Base-by-base conservation (phyloP, 495 filamentous ascomycete species). In the Aspergillus incahuasiensis region DNA sequence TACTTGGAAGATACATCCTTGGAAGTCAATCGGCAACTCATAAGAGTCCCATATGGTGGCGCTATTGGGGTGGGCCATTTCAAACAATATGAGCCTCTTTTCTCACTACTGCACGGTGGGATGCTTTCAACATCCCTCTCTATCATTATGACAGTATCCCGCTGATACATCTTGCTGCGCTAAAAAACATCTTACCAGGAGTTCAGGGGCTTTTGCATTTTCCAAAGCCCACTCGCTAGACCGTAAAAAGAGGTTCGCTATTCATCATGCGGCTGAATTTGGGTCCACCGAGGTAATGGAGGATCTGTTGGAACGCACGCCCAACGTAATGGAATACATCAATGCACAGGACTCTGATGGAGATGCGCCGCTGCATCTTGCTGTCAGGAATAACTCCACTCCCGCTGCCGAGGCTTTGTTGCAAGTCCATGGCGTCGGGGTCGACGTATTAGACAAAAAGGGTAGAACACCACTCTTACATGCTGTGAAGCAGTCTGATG, bases 111-210 rank as follows among this genome's bases (percentile, higher is more conserved):
- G 9, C 11, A 7, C 12, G 44, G 32, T 7, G 4, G 8, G 44
- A 47, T 1, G 22, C 32, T n/a, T 47, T 47, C 44, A 47, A 47
- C 25, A 47, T 47, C 11, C 44, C 44, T 2, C 44, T 47, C 22
- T 47, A 47, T 30, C 44, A 47, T 21, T 47, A 47, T 16, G 32
- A 47, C 44, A 47, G 32, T 15, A 32, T 47, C 11, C 44, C 44
- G 9, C 15, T 47, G 44, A 16, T 47, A 16, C 44, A 47, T 21
- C 44, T 47, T 16, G 44, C 44, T 6, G 44, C 44, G 11, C 11
- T 13, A 32, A 30, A 16, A 25, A 18, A 47, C 11, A 30, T 47
- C 15, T 5, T 30, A 4, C 22, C 44, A 2, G 44, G 11, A 4
- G 24, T 47, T 1, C 7, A 47, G 18, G 25, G 32, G 24, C 15